These are phyloP conservation scores for Penicillium cosmopolitanum DNA, from an alignment of 495 filamentous ascomycete species.

Conservation along the genomic window DNA sequence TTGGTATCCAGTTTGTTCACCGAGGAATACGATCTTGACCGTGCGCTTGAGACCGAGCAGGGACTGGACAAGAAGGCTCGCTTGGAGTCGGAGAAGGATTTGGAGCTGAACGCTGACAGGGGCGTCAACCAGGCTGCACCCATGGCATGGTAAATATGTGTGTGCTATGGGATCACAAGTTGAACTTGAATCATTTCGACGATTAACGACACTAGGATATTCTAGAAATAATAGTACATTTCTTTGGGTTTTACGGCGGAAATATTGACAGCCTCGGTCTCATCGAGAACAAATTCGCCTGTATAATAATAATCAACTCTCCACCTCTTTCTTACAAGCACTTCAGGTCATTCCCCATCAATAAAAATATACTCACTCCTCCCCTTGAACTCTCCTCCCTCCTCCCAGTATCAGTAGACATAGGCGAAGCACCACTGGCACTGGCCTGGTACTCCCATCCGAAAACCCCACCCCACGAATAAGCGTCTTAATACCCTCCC, in stretches of 20 bases:
- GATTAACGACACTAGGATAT: slow-evolving; percentile 3
- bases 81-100: slow-evolving; percentile 20
- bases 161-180: background rate
- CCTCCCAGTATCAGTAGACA: background rate
- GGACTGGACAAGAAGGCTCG: slow-evolving; percentile 21
- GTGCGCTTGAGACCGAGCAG: slow-evolving; percentile 43
- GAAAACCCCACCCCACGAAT: slow-evolving; percentile 61
- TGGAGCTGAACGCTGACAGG: slow-evolving; percentile 15
- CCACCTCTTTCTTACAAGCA: background rate
- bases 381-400: background rate
- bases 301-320: background rate
- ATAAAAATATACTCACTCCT: slow-evolving; percentile 3
- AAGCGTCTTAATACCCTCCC: slow-evolving; percentile 82
- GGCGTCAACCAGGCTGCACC: slow-evolving; percentile 14
- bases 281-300: too few species aligned
- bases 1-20: slow-evolving; percentile 53
- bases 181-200: background rate
- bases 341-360: background rate
- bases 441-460: background rate
- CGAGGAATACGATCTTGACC: slow-evolving; percentile 57
- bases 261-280: too few species aligned
- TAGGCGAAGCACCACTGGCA: background rate
- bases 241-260: too few species aligned
- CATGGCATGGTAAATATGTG: slow-evolving; percentile 20
- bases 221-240: slow-evolving; percentile 13